Evolutionary conservation across 345 rosid species (phyloP).

Genomic region (Citrus maxima): DNA sequence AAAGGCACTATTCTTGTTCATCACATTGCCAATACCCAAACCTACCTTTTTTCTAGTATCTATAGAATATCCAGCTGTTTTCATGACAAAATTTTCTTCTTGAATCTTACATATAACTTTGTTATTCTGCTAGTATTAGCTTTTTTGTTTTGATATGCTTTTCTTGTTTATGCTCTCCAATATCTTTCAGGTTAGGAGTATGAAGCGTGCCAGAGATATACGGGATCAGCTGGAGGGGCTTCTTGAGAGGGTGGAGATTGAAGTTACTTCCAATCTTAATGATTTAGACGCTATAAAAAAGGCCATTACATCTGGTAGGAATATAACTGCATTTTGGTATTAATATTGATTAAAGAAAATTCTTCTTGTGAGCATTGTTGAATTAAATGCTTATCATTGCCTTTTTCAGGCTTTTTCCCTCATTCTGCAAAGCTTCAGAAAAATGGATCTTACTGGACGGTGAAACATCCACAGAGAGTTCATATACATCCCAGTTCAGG

Average conservation of each 20-base stretch:
- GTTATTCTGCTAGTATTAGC: background rate
- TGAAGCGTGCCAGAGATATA: slow-evolving; percentile 95
- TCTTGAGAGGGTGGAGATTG: slow-evolving; percentile 95
- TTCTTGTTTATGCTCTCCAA: slow-evolving; percentile 12
- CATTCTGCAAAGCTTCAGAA: slow-evolving; percentile 88
- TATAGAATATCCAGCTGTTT: background rate
- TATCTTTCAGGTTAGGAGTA: slow-evolving; percentile 77
- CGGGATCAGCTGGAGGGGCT: slow-evolving; percentile 96
- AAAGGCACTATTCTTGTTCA: no score
- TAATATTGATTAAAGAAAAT: background rate
- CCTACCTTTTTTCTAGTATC: no score
- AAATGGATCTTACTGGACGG: slow-evolving; percentile 85
- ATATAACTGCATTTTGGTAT: background rate
- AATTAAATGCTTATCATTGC: slow-evolving; percentile 3
- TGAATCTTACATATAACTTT: no score
- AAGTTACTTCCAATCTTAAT: slow-evolving; percentile 51
- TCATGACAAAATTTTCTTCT: background rate
- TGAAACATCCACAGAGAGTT: slow-evolving; percentile 93
- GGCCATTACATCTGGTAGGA: slow-evolving; percentile 78
- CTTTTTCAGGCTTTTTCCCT: slow-evolving; percentile 72
- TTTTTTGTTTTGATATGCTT: background rate
- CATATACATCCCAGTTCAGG: slow-evolving; percentile 95
- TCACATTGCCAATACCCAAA: no score
- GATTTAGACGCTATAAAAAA: slow-evolving; percentile 77
- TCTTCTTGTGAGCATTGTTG: slow-evolving; percentile 9